A percentile compares a stretch with the other conserved stretches of the same genome.
These are phyloP conservation scores for Mollisia scopiformis DNA, from an alignment of 2,329 filamentous ascomycete species.

Conservation along the genomic window DNA sequence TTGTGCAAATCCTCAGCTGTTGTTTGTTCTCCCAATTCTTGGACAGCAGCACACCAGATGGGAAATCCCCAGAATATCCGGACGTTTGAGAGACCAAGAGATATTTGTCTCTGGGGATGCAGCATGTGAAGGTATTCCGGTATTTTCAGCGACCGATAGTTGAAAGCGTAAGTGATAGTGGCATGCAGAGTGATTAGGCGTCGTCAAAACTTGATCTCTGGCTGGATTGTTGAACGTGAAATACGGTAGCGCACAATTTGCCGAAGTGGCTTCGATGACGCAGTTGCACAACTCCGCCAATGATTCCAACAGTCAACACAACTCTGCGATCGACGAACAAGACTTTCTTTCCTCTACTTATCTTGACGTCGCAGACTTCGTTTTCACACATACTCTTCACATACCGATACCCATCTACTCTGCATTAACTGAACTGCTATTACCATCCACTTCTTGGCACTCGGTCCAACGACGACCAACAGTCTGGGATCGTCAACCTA, in stretches of 20 bases:
- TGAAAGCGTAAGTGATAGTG: not conserved
- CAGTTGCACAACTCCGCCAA: not conserved
- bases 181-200: not conserved
- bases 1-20: not conserved
- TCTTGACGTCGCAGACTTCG: not conserved
- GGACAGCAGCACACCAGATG: not conserved
- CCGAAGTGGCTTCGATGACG: not conserved
- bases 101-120: too few species aligned
- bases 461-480: not conserved
- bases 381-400: not conserved
- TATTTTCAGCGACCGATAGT: too few species aligned
- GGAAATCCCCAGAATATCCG: not conserved
- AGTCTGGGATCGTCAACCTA: not conserved
- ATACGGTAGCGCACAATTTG: not conserved
- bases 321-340: too few species aligned
- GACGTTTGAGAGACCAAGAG: too few species aligned
- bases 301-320: not conserved
- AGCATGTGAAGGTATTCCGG: not conserved
- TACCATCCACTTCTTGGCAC: not conserved
- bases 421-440: not conserved
- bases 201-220: not conserved
- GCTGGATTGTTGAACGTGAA: not conserved
- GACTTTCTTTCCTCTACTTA: not conserved
- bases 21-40: not conserved
- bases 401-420: too few species aligned